These are phyloP conservation scores for Allomyces macrogynus DNA, from an alignment of 192 early-diverging fungal genomes.

Conservation along the genomic window DNA sequence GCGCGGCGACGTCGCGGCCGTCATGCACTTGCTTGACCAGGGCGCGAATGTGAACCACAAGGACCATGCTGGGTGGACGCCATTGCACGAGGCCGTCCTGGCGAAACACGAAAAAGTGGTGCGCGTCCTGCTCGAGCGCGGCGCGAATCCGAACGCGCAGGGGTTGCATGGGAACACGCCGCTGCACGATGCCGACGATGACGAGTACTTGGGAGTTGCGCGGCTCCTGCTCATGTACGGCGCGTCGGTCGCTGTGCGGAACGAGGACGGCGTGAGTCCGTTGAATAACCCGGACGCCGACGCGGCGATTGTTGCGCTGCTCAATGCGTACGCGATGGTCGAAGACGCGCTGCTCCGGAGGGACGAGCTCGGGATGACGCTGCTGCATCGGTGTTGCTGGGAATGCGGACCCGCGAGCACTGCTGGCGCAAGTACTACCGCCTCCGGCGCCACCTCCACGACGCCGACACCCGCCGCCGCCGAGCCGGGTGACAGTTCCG, in stretches of 20 bases:
- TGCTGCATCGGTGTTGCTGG: neutral
- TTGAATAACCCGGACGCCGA: constrained; percentile 15
- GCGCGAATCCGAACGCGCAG: constrained; percentile 27
- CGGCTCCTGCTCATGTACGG: constrained; percentile 25
- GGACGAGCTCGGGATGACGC: neutral
- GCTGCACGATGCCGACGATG: constrained; percentile 31
- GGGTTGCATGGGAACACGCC: constrained; percentile 29
- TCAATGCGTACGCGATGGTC: neutral
- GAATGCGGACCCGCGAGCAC: neutral
- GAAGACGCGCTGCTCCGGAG: neutral
- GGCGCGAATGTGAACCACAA: constrained; percentile 28
- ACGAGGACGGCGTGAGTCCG: constrained; percentile 23
- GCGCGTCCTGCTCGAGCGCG: constrained; percentile 18
- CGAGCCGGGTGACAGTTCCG: neutral
- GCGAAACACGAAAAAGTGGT: constrained; percentile 19
- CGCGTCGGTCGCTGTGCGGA: constrained; percentile 15
- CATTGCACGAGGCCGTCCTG: constrained; percentile 31
- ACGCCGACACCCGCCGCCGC: constrained; percentile 1
- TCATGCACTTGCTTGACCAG: constrained; percentile 13
- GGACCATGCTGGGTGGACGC: constrained; percentile 36
- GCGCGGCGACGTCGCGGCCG: constrained; percentile 16
- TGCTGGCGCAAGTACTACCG: neutral
- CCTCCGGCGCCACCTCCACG: neutral
- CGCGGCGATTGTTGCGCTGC: constrained; percentile 9
- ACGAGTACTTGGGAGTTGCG: constrained; percentile 24